Evolutionary conservation across 1,284 basidiomycete species (phyloP).

Genomic region (Fomitiporia mediterranea): DNA sequence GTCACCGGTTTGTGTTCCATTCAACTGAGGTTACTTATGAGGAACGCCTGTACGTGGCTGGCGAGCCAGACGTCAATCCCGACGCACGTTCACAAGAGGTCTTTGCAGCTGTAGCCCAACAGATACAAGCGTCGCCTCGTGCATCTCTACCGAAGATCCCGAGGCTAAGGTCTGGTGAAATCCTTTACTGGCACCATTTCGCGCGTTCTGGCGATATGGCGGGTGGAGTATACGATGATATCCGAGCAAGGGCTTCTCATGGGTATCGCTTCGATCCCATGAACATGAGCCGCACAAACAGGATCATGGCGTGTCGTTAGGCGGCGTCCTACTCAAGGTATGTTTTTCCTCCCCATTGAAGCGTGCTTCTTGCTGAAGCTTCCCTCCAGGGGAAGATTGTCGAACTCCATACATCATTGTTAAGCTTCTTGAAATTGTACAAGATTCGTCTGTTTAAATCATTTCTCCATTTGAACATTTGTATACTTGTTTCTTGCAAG

Average conservation of each 20-base stretch:
- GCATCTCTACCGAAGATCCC: constrained; percentile 20
- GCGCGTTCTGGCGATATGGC: constrained; percentile 69
- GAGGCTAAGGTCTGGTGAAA: constrained; percentile 55
- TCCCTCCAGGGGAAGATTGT: too few relatives aligned
- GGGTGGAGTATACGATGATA: constrained; percentile 50
- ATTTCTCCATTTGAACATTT: too few relatives aligned
- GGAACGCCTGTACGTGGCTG: constrained; percentile 65
- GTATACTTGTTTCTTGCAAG: too few relatives aligned
- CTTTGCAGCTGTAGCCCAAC: constrained; percentile 2
- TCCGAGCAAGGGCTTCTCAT: constrained; percentile 29
- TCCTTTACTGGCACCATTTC: constrained; percentile 79
- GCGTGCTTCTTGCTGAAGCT: too few relatives aligned
- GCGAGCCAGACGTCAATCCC: constrained; percentile 64
- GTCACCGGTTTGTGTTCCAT: constrained; percentile 87
- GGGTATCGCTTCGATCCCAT: constrained; percentile 5
- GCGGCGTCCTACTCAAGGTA: neutral
- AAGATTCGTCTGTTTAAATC: too few relatives aligned
- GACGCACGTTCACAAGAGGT: constrained; percentile 30
- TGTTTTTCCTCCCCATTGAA: neutral
- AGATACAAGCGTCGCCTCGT: constrained; percentile 6
- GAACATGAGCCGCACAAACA: neutral
- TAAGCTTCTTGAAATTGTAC: too few relatives aligned
- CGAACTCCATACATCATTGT: too few relatives aligned
- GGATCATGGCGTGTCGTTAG: constrained; percentile 6
- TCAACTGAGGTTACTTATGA: constrained; percentile 68